Evolutionary conservation across 805 yeast species (phyloP).

Genomic region (Barnettozyma populi): DNA sequence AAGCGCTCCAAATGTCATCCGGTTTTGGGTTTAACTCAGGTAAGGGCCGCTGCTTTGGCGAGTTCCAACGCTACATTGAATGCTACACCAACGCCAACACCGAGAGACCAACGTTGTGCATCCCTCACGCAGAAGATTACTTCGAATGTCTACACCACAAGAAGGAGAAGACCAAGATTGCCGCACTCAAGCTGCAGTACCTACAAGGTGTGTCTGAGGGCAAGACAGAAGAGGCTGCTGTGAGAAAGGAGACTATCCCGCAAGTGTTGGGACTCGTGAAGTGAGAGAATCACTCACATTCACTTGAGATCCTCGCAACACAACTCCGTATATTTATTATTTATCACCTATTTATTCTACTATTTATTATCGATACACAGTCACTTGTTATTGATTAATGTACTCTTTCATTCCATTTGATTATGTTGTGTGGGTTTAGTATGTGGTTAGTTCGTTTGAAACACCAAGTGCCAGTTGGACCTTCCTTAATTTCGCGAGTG

Average conservation of each 20-base stretch:
- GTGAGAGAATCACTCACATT: background rate
- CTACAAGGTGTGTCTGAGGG: conserved; percentile 11
- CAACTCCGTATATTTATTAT: background rate
- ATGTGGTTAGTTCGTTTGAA: too few relatives aligned
- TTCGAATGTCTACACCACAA: conserved; percentile 44
- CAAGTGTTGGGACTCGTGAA: conserved; percentile 21
- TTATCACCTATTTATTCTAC: background rate
- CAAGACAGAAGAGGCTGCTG: conserved; percentile 6
- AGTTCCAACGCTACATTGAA: conserved; percentile 40
- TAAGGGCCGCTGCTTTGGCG: conserved; percentile 40
- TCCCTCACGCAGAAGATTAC: conserved; percentile 40
- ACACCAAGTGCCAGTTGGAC: too few relatives aligned
- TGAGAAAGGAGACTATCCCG: conserved; percentile 17
- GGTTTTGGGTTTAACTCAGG: conserved; percentile 39
- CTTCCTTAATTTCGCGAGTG: background rate
- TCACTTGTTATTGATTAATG: background rate
- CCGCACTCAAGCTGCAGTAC: conserved; percentile 22
- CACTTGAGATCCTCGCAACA: background rate
- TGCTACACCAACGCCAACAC: conserved; percentile 39
- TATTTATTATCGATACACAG: background rate
- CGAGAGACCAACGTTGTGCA: conserved; percentile 32
- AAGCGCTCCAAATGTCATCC: conserved; percentile 27
- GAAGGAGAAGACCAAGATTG: conserved; percentile 32
- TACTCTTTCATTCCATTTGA: background rate
- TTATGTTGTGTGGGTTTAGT: too few relatives aligned